Percentiles rank a stretch among this genome's conserved stretches.
Evolutionary conservation across 169 alveolate genomes (phyloP).

Genomic region (Besnoitia besnoiti): DNA sequence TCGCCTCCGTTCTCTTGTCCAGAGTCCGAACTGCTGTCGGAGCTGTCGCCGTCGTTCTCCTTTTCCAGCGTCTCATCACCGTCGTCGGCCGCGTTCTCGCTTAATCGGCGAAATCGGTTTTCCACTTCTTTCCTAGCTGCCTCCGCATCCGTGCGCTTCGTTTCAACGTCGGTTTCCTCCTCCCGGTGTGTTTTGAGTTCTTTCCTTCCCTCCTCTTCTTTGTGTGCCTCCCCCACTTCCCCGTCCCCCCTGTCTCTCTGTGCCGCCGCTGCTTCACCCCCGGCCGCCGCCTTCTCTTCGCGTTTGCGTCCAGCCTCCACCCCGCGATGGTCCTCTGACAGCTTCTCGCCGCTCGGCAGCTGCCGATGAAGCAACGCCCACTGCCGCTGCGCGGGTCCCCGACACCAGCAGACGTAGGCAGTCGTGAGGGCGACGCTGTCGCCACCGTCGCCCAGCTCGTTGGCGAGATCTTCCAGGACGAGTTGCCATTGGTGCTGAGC

Average conservation of each 20-base stretch:
- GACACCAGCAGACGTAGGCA: constrained; percentile 39
- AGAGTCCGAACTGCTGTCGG: no score
- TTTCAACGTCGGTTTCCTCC: background rate
- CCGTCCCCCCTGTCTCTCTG: background rate
- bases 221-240: background rate
- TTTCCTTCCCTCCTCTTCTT: background rate
- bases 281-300: background rate
- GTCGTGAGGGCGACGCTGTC: background rate
- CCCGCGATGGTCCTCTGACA: background rate
- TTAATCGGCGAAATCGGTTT: no score
- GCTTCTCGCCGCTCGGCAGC: background rate
- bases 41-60: no score
- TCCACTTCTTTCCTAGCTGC: no score
- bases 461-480: background rate
- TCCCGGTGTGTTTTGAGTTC: background rate
- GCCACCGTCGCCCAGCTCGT: constrained; percentile 30
- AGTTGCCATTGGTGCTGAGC: constrained; percentile 41
- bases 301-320: background rate
- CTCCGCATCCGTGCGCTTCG: background rate
- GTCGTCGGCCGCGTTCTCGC: no score
- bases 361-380: background rate
- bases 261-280: background rate
- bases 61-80: no score
- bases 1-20: background rate
- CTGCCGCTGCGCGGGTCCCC: constrained; percentile 8